These are phyloP conservation scores for Backusella morwellensis DNA, from an alignment of 192 early-diverging fungal species.

Conservation along the genomic window DNA sequence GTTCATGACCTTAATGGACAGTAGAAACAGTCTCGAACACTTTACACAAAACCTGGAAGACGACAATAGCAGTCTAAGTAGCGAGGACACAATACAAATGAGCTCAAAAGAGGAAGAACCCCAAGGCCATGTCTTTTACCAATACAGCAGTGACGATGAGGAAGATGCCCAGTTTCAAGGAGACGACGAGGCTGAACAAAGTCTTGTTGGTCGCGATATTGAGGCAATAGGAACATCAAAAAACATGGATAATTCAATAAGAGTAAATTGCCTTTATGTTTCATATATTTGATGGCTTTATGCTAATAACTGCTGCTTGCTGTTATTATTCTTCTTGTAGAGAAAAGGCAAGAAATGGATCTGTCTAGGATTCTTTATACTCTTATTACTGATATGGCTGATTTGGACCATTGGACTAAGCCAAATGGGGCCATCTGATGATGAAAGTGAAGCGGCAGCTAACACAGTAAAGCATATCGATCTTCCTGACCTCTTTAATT, in stretches of 20 bases:
- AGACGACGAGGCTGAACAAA: constrained; percentile 4
- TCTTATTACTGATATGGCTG: constrained; percentile 24
- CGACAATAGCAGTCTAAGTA: constrained; percentile 12
- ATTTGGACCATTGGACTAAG: constrained; percentile 30
- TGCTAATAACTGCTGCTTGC: background rate
- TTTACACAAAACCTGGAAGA: background rate
- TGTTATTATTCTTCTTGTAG: background rate
- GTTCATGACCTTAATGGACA: constrained; percentile 8
- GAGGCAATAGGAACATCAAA: background rate
- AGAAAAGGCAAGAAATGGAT: constrained; percentile 17
- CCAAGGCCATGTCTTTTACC: background rate
- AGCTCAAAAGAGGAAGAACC: constrained; percentile 1
- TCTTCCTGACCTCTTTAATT: constrained; percentile 24
- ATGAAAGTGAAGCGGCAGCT: background rate
- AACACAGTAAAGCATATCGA: constrained; percentile 9
- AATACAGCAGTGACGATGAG: background rate
- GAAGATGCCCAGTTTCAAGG: background rate
- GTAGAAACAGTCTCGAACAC: background rate
- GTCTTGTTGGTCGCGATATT: background rate
- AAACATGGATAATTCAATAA: background rate
- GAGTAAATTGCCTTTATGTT: background rate
- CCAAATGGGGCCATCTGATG: constrained; percentile 14
- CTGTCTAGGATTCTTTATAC: constrained; percentile 20
- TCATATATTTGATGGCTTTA: background rate
- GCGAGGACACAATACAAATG: background rate